Percentiles rank a stretch among this genome's conserved stretches.
These are phyloP conservation scores for Syzygium aqueum DNA, from an alignment of 345 rosid genomes.

Conservation along the genomic window DNA sequence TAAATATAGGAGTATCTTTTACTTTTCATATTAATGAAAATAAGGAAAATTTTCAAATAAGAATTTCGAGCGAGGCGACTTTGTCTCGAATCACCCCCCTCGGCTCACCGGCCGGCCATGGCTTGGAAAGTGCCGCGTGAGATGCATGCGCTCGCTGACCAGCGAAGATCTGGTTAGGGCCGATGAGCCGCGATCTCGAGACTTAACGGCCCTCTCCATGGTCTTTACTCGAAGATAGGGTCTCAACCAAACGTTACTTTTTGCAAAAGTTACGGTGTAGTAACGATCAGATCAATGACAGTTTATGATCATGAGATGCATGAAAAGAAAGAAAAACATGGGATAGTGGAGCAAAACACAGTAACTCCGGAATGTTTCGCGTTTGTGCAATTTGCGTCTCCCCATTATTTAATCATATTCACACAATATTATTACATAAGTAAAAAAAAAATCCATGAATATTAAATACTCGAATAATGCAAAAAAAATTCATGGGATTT, in stretches of 20 bases:
- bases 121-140: accelerated
- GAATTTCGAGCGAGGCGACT: background rate
- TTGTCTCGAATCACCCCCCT: background rate
- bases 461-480: background rate
- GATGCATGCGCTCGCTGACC: accelerated
- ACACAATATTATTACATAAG: too few species aligned
- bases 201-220: too few species aligned
- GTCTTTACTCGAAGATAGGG: accelerated
- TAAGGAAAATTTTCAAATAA: background rate
- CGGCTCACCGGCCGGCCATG: accelerated
- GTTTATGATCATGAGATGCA: too few species aligned
- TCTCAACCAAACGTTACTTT: too few species aligned
- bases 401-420: too few species aligned
- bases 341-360: too few species aligned
- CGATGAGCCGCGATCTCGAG: background rate
- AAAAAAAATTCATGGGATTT: too few species aligned
- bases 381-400: too few species aligned
- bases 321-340: too few species aligned
- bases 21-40: background rate
- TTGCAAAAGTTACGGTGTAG: too few species aligned
- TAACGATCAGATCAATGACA: too few species aligned
- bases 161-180: background rate
- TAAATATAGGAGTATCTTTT: background rate
- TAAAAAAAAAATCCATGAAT: background rate
- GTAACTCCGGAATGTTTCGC: too few species aligned